Evolutionary conservation across 345 rosid species (phyloP).

Genomic region (Pistacia integerrima): DNA sequence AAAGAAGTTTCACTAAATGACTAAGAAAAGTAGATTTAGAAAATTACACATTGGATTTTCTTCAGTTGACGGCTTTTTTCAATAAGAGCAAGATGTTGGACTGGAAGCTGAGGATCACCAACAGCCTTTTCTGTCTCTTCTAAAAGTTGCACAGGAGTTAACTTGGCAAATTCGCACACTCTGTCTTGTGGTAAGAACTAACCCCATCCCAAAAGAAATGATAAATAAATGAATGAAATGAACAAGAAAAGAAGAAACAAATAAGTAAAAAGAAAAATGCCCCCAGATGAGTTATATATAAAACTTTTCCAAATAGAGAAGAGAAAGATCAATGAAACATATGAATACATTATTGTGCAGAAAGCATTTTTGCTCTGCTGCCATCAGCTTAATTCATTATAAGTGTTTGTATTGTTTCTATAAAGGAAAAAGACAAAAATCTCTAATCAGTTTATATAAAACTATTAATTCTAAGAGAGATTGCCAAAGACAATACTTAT

Average conservation of each 20-base stretch:
- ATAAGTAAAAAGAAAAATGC: conserved; percentile 2
- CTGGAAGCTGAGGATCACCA: conserved; percentile 90
- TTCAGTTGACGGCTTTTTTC: conserved; percentile 78
- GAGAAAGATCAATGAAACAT: background rate
- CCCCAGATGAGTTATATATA: background rate
- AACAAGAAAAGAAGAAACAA: background rate
- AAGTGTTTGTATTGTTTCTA: too few species aligned
- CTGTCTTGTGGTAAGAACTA: conserved; percentile 91
- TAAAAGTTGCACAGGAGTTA: conserved; percentile 87
- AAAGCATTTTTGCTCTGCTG: background rate
- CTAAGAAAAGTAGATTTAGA: background rate
- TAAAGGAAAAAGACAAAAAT: too few species aligned
- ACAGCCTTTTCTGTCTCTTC: conserved; percentile 98
- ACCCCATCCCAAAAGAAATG: background rate
- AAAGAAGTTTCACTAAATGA: conserved; percentile 4
- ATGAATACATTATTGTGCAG: background rate
- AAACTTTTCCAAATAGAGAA: background rate
- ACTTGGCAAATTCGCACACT: conserved; percentile 94
- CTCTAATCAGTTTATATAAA: too few species aligned
- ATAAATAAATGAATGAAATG: background rate
- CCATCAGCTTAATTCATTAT: too few species aligned
- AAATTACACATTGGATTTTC: conserved; percentile 56
- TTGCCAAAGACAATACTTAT: too few species aligned
- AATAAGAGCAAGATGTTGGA: conserved; percentile 70
- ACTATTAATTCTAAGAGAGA: too few species aligned